These are phyloP conservation scores for Didymella sp. DNA, from an alignment of 2,329 filamentous ascomycete genomes.

Conservation along the genomic window DNA sequence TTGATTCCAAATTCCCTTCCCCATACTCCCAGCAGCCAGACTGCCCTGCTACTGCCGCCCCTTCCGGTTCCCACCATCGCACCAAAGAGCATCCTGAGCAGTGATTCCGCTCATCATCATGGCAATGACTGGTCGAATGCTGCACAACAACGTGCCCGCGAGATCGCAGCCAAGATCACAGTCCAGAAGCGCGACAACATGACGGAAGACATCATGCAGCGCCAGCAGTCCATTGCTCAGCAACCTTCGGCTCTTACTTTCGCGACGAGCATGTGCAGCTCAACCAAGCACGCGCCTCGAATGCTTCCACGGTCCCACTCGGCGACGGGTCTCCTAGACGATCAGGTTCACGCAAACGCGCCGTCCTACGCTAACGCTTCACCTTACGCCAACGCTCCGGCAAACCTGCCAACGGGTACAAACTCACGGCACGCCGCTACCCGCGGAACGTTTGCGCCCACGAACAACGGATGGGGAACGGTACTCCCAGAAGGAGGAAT, in stretches of 20 bases:
- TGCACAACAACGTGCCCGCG: conserved; percentile 1
- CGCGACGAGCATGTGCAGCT: background rate
- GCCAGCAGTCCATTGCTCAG: background rate
- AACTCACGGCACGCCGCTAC: background rate
- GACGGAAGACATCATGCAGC: background rate
- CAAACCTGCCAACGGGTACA: background rate
- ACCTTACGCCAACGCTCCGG: background rate
- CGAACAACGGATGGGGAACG: background rate
- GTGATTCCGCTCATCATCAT: background rate
- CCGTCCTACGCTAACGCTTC: background rate
- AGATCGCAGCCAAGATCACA: background rate
- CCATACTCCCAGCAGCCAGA: background rate
- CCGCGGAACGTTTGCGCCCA: background rate
- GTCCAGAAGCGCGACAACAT: background rate
- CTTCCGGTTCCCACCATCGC: background rate
- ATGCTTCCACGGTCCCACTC: background rate
- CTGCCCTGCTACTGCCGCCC: background rate
- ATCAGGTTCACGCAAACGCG: background rate
- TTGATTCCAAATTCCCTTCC: background rate
- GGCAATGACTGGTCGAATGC: conserved; percentile 3
- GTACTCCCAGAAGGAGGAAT: background rate
- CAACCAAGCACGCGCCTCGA: background rate
- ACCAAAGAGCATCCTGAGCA: background rate
- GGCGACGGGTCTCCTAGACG: background rate
- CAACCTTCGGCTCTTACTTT: background rate